Conservation (phyloP, 257 asterid genomes). For the Buddleja alternifolia region DNA sequence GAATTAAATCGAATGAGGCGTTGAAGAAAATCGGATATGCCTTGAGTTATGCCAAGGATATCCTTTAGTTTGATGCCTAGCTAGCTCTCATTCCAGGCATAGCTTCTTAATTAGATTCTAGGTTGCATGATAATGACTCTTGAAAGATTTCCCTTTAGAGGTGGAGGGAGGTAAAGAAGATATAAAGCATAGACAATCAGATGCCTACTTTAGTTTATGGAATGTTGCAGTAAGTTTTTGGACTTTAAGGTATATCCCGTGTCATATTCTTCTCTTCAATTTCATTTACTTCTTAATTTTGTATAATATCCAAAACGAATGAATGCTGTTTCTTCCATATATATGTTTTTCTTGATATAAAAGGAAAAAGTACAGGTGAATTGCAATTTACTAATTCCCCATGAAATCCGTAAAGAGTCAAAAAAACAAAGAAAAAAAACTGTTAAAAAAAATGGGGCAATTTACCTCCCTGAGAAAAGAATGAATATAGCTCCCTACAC, state of each 20-base stretch:
- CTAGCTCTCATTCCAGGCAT: constrained; percentile 13
- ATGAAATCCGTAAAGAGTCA: too few relatives aligned
- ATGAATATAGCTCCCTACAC: too few relatives aligned
- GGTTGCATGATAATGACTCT: constrained; percentile 16
- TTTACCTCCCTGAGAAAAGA: too few relatives aligned
- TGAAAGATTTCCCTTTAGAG: background rate
- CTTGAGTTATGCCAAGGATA: constrained; percentile 37
- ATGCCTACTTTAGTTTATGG: constrained; percentile 7
- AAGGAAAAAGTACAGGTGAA: too few relatives aligned
- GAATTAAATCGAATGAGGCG: constrained; percentile 14
- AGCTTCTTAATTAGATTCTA: constrained; percentile 8
- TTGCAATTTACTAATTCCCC: too few relatives aligned
- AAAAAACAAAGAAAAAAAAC: too few relatives aligned
- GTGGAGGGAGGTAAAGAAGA: background rate
- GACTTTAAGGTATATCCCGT: constrained; percentile 22
- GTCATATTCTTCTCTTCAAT: constrained; percentile 15
- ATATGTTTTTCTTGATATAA: too few relatives aligned
- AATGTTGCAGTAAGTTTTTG: background rate
- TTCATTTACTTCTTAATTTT: background rate
- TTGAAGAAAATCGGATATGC: constrained; percentile 33
- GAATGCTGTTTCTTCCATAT: too few relatives aligned
- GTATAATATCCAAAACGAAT: too few relatives aligned
- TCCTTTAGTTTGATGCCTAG: constrained; percentile 26
- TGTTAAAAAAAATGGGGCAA: too few relatives aligned
- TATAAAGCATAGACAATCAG: constrained; percentile 10